Percentiles rank a stretch among this genome's conserved stretches.
Evolutionary conservation across 1,284 basidiomycete species (phyloP).

Genomic region (Ganoderma leucocontextum): DNA sequence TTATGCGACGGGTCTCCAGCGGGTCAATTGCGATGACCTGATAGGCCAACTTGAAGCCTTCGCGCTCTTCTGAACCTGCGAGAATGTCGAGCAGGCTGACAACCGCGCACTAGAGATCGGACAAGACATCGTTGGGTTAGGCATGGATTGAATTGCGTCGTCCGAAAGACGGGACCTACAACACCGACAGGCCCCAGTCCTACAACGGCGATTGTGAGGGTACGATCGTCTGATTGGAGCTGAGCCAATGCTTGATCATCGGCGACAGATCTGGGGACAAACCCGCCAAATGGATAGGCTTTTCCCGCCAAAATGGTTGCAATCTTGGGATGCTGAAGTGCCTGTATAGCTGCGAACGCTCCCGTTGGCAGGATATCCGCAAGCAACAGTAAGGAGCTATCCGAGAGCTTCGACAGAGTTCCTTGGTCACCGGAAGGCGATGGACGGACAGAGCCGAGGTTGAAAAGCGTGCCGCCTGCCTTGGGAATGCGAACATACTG

Average conservation of each 20-base stretch:
- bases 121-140: not conserved
- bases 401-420: conserved; percentile 26
- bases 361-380: conserved; percentile 85
- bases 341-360: conserved; percentile 78
- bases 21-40: conserved; percentile 72
- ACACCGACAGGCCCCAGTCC: conserved; percentile 83
- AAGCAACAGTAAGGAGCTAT: conserved; percentile 35
- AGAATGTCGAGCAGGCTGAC: conserved; percentile 73
- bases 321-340: conserved; percentile 75
- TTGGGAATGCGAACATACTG: conserved; percentile 86
- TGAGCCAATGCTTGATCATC: conserved; percentile 28
- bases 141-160: not conserved
- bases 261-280: conserved; percentile 34
- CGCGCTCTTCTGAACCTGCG: conserved; percentile 44
- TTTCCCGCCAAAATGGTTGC: conserved; percentile 61
- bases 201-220: conserved; percentile 68
- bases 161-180: conserved; percentile 42
- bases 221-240: conserved; percentile 49
- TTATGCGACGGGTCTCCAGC: conserved; percentile 60
- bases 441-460: conserved; percentile 57
- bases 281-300: conserved; percentile 62
- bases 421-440: conserved; percentile 38
- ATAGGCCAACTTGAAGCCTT: conserved; percentile 45
- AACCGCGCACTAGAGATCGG: conserved; percentile 56
- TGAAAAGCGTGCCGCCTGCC: conserved; percentile 83